Evolutionary conservation across 768 basidiomycete genomes (phyloP).

Genomic region (Chiua virens): DNA sequence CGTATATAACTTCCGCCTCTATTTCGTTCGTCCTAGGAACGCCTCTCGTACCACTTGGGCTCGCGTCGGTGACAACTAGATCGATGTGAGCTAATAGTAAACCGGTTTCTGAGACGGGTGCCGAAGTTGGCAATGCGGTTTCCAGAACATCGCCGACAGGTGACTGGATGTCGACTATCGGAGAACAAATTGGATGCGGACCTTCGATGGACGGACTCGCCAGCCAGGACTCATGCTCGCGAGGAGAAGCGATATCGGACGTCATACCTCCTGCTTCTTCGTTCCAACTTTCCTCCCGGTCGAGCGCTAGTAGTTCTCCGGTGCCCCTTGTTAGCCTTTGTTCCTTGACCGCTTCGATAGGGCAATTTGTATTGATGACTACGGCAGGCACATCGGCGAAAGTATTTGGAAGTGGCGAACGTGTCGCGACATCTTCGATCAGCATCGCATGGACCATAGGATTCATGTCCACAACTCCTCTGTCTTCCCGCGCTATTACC

Average conservation of each 20-base stretch:
- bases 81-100: neutral
- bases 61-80: neutral
- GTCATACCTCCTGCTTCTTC: neutral
- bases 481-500: neutral
- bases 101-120: neutral
- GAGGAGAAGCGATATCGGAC: neutral
- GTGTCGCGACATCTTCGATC: slow-evolving; percentile 11
- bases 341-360: neutral
- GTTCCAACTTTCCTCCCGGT: neutral
- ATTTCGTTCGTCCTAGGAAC: neutral
- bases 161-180: neutral
- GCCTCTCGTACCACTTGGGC: neutral
- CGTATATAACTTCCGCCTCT: neutral
- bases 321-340: neutral
- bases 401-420: slow-evolving; percentile 10
- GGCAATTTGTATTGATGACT: neutral
- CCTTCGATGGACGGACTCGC: neutral
- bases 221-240: neutral
- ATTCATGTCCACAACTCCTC: neutral
- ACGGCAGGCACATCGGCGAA: slow-evolving; percentile 2
- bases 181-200: neutral
- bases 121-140: neutral
- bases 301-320: neutral
- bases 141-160: neutral
- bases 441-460: neutral